Evolutionary conservation across 2,329 filamentous ascomycete species (phyloP), one percentile per base, ranked within the genome.

Genomic region (Penicillium hesseltinei): DNA sequence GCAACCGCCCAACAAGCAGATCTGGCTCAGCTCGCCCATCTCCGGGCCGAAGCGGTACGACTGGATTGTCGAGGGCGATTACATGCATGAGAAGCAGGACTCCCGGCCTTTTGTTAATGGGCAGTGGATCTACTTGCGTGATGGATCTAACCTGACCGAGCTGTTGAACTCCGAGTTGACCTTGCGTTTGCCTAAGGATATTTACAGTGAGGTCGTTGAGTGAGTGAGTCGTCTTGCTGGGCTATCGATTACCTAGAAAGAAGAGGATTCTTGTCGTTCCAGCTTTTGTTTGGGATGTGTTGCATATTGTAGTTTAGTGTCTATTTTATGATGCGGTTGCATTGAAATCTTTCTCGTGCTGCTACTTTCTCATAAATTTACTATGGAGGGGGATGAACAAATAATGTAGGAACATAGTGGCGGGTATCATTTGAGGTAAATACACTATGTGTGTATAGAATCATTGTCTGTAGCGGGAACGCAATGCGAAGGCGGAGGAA

Each of bases 1-100:
- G 77, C 94, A 99, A 75, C 94, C 94, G 0, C 92, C 93, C 21
- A 97, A 97, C 81, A 94, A 92, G 81, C 94, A 88, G 73, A 96
- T 99, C 71, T 99, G 94, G 94, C 85, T 97, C 45, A 94, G 91
- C 38, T 96, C 91, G 43, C 94, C 94, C 4, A 80, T 91, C 53
- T 92, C 90, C 6, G 94, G 94, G 0, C 94, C 94, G 15, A 97
- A 97, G 78, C 88, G 93, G 57, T 99, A 88, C 78, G 92, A 97
- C 75, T 99, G 90, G 84, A 89, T 96, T 54, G 73, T 92, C 15
- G 71, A 73, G 56, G 74, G 87, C 57, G 90, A 94, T 67, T 81
- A 84, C 33, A 89, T 92, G 80, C 77, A 86, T 67, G 83, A 91
- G 71, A 95, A 95, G 78, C 88, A 92, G 74, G 91, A 87, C 33